These are phyloP conservation scores for Botrytis fragariae DNA, from an alignment of 2,329 filamentous ascomycete species.

Conservation along the genomic window DNA sequence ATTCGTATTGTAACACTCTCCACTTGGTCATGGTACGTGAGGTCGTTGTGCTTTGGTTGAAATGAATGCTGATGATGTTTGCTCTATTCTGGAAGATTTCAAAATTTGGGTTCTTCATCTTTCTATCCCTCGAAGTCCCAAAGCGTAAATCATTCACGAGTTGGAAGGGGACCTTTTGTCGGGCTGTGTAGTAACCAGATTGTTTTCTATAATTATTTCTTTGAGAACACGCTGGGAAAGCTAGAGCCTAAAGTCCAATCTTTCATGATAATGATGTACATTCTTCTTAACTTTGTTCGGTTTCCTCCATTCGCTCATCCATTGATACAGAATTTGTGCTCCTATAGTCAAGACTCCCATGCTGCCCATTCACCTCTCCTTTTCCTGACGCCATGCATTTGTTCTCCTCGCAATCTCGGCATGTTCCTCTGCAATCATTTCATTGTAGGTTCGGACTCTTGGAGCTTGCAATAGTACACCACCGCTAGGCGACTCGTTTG, in stretches of 20 bases:
- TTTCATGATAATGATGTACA: neutral
- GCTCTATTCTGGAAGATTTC: neutral
- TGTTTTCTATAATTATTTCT: too few species aligned
- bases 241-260: neutral
- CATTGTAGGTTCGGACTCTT: neutral
- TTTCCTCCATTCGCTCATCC: neutral
- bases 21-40: too few species aligned
- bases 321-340: neutral
- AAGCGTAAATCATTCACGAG: neutral
- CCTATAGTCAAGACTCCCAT: too few species aligned
- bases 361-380: too few species aligned
- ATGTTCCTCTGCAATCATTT: neutral
- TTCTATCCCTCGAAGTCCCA: neutral
- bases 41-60: neutral
- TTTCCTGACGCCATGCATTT: neutral
- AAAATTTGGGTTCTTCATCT: neutral
- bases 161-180: rapidly evolving
- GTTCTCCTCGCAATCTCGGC: neutral
- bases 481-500: too few species aligned
- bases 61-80: neutral
- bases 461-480: neutral
- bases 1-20: too few species aligned
- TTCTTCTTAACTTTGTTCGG: neutral
- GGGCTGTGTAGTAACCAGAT: neutral
- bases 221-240: too few species aligned